These are phyloP conservation scores for Monosporascus sp. DNA, from an alignment of 2,329 filamentous ascomycete species.

Conservation along the genomic window DNA sequence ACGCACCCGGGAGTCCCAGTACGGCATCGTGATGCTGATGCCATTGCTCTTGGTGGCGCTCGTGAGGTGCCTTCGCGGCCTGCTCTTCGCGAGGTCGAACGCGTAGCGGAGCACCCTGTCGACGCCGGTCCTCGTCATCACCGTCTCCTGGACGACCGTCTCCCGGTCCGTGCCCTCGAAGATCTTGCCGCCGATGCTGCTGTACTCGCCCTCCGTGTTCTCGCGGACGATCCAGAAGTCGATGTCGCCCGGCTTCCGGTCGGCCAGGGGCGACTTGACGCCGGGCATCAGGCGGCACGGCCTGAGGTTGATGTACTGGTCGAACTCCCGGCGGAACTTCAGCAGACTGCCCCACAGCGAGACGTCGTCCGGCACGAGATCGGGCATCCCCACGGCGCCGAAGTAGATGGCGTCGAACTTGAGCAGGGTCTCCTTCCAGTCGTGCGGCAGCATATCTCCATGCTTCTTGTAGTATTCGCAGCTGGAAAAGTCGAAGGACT, in stretches of 20 bases:
- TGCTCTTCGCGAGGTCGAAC: slow-evolving; percentile 51
- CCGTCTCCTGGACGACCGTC: slow-evolving; percentile 53
- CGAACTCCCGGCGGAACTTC: slow-evolving; percentile 61
- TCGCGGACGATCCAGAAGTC: slow-evolving; percentile 62
- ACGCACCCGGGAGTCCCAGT: slow-evolving; percentile 56
- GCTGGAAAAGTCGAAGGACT: slow-evolving; percentile 61
- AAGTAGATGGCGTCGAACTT: slow-evolving; percentile 63
- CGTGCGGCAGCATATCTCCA: slow-evolving; percentile 36
- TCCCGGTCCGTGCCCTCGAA: slow-evolving; percentile 55
- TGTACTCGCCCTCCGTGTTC: slow-evolving; percentile 61
- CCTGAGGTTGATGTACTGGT: slow-evolving; percentile 65
- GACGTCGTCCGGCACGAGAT: slow-evolving; percentile 58
- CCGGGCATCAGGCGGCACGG: slow-evolving; percentile 59
- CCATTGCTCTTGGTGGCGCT: slow-evolving; percentile 64
- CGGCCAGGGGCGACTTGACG: slow-evolving; percentile 50
- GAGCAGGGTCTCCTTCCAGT: slow-evolving; percentile 48
- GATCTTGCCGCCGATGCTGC: slow-evolving; percentile 56
- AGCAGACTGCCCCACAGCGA: slow-evolving; percentile 63
- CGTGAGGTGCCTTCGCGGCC: slow-evolving; percentile 51
- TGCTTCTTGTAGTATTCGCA: slow-evolving; percentile 51
- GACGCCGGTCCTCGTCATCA: slow-evolving; percentile 55
- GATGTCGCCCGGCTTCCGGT: slow-evolving; percentile 50
- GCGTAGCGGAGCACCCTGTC: slow-evolving; percentile 57
- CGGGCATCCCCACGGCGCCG: slow-evolving; percentile 56
- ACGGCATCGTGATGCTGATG: slow-evolving; percentile 59